Conservation (phyloP, 176 grass and related monocot genomes). For the Typha latifolia region DNA sequence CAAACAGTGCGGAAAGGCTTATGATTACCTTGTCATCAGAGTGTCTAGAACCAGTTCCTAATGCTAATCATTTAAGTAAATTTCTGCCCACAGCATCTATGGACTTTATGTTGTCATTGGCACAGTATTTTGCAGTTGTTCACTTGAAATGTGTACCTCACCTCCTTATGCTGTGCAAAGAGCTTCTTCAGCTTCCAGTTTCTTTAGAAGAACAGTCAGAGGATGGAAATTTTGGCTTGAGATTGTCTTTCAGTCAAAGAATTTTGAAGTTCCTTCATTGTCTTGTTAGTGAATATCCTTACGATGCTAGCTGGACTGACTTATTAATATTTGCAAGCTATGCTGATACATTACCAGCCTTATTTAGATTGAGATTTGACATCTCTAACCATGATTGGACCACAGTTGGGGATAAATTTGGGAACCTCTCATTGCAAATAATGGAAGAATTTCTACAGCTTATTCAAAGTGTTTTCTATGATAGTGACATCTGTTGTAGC, state of each 20-base stretch:
- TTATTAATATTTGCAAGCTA: slow-evolving; percentile 56
- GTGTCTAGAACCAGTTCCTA: slow-evolving; percentile 37
- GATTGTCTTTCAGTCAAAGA: slow-evolving; percentile 68
- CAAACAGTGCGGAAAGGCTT: slow-evolving; percentile 38
- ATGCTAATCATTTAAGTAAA: slow-evolving; percentile 29
- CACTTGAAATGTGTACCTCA: slow-evolving; percentile 52
- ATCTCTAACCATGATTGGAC: slow-evolving; percentile 51
- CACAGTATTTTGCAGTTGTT: slow-evolving; percentile 51
- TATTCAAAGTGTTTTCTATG: slow-evolving; percentile 46
- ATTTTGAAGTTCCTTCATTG: slow-evolving; percentile 59
- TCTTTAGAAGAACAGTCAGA: slow-evolving; percentile 49
- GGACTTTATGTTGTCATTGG: slow-evolving; percentile 44
- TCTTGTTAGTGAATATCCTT: slow-evolving; percentile 51
- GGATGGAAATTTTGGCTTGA: slow-evolving; percentile 65
- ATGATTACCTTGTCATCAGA: slow-evolving; percentile 58
- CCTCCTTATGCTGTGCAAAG: slow-evolving; percentile 64
- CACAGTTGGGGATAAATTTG: slow-evolving; percentile 46
- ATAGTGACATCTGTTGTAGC: slow-evolving; percentile 45
- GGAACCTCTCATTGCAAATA: slow-evolving; percentile 64
- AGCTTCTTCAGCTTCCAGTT: slow-evolving; percentile 45
- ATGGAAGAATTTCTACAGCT: slow-evolving; percentile 79
- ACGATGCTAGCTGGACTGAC: slow-evolving; percentile 39
- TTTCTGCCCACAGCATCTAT: slow-evolving; percentile 34
- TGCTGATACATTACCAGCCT: slow-evolving; percentile 46
- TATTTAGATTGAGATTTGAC: slow-evolving; percentile 70